These are phyloP conservation scores for Alternaria postmessia DNA, from an alignment of 2,329 filamentous ascomycete genomes.

Conservation along the genomic window DNA sequence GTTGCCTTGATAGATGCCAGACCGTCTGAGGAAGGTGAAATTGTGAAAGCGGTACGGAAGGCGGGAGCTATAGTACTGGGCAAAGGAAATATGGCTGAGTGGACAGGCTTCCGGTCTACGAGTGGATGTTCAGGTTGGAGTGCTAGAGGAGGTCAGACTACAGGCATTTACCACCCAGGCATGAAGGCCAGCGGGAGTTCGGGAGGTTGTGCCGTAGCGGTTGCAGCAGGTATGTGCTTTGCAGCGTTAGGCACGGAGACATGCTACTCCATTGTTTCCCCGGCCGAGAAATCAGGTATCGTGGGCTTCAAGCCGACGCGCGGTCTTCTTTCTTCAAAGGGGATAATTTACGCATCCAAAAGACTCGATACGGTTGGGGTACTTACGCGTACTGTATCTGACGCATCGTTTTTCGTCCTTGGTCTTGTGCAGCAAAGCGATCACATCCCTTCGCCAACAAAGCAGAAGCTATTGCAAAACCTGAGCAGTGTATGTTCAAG, in stretches of 20 bases:
- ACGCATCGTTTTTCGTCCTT: conserved; percentile 59
- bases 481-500: conserved; percentile 15
- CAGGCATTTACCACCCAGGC: conserved; percentile 64
- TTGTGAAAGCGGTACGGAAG: conserved; percentile 64
- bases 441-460: background rate
- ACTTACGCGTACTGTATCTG: conserved; percentile 61
- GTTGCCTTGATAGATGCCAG: conserved; percentile 66
- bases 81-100: conserved; percentile 69
- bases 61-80: conserved; percentile 69
- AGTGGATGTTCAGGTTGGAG: conserved; percentile 69
- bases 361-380: conserved; percentile 62
- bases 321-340: conserved; percentile 65
- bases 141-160: conserved; percentile 66
- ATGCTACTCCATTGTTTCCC: conserved; percentile 24
- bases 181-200: conserved; percentile 69
- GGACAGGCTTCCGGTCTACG: conserved; percentile 61
- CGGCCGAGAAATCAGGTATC: conserved; percentile 26
- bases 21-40: conserved; percentile 63
- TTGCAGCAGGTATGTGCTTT: conserved; percentile 64
- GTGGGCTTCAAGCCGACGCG: conserved; percentile 33
- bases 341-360: conserved; percentile 66
- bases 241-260: conserved; percentile 66
- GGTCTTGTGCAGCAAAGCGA: conserved; percentile 23
- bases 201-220: conserved; percentile 66
- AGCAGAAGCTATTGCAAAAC: background rate